Percentiles rank a stretch among this genome's conserved stretches.
These are phyloP conservation scores for Trichosphaerium sp. DNA, from an alignment of 78 protist species.

Conservation along the genomic window DNA sequence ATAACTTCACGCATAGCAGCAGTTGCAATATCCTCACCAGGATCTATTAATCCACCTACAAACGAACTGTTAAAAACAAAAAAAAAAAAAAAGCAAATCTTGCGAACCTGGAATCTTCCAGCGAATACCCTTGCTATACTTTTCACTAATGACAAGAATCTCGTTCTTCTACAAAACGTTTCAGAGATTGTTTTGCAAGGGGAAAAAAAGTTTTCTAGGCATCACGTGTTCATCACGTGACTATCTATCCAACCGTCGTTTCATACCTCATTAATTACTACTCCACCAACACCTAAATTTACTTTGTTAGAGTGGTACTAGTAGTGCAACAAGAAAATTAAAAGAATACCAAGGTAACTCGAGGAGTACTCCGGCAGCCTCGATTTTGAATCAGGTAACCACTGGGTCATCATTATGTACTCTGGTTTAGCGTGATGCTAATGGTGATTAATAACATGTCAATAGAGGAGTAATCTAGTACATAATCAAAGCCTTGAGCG, in stretches of 20 bases:
- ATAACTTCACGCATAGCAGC: constrained; percentile 15
- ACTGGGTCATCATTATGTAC: constrained; percentile 5
- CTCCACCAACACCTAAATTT: constrained; percentile 21
- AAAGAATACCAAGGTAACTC: constrained; percentile 8
- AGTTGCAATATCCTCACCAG: not conserved
- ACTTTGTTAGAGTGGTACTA: too few species aligned
- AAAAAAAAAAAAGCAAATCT: not conserved
- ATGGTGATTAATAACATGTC: too few species aligned
- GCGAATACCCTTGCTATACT: not conserved
- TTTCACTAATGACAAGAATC: constrained; percentile 13
- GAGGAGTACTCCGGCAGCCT: constrained; percentile 2
- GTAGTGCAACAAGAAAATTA: too few species aligned
- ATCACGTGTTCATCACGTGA: too few species aligned
- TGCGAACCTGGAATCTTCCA: not conserved
- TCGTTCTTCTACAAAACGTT: not conserved
- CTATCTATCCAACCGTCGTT: too few species aligned
- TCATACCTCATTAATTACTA: not conserved
- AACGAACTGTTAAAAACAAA: too few species aligned
- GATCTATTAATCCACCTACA: constrained; percentile 26
- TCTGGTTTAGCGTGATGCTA: constrained; percentile 15
- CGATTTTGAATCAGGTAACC: not conserved
- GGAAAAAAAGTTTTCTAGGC: too few species aligned
- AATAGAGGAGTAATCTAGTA: too few species aligned
- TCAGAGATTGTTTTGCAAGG: too few species aligned
- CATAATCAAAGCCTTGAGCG: constrained; percentile 7